Base-by-base conservation (phyloP, 208 protist genomes). In the Kentomonas sorsogonicus region DNA sequence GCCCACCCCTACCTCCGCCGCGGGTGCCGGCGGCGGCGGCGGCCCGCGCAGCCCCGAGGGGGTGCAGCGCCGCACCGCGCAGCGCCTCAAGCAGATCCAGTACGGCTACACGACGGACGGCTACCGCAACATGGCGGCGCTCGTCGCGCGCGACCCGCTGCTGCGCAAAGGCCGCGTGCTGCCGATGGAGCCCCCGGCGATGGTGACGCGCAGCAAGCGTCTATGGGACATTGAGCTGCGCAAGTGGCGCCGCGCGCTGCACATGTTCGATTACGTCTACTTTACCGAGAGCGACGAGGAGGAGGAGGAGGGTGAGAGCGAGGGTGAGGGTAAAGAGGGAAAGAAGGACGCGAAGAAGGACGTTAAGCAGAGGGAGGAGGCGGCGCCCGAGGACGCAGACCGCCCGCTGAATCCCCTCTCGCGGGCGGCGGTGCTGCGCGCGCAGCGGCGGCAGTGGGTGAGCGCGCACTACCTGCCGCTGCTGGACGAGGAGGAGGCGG, bases 191-290 rank as follows among this genome's bases (percentile, higher is more conserved):
- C 79, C 86, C 34, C 86, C 86, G 5, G 68, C 68, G 16, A 43
- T 83, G 0, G 48, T 63, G 27, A 66, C 71, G 38, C 74, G 74
- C 30, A 93, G 80, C 69, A 93, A 93, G 53, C 77, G 86, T 3
- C 40, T 59, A n/a, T 93, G 86, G 86, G 86, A 93, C 58, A 73
- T 93, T 23, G 76, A 77, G 43, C 59, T 89, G 18, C 79, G 86
- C 27, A 93, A 93, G 68, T 93, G 86, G 83, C 83, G 86, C 5
- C 60, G 86, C 31, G 83, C 80, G 46, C 64, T 93, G 33, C 86
- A 93, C 75, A 90, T 93, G 86, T 93, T 93, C 66, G 86, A 93
- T 72, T 77, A 65, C 56, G 83, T 91, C 11, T 93, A 81, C 73
- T 86, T 93, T 58, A 80, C 90, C 55, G 83, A 69, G 44, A 71